Conservation (phyloP, 352 stramenopile species). For the Phytopythium ostracodes region DNA sequence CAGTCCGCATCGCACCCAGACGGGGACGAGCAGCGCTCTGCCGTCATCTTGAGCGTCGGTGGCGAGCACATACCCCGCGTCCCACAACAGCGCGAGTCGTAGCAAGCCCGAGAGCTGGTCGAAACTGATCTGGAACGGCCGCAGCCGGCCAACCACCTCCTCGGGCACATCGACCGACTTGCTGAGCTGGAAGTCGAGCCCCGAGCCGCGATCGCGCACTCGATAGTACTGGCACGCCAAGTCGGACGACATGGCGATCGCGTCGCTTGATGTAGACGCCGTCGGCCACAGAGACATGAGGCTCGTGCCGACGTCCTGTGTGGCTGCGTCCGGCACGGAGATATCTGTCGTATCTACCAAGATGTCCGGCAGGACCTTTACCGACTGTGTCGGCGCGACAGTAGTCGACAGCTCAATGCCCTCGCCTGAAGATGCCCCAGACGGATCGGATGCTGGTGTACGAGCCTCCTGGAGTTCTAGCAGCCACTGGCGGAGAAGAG, state of each 20-base stretch:
- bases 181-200: not conserved
- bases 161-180: slow-evolving; percentile 13
- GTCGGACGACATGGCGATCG: slow-evolving; percentile 1
- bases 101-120: slow-evolving; percentile 18
- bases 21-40: slow-evolving; percentile 12
- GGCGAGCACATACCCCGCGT: slow-evolving; percentile 9
- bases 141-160: slow-evolving; percentile 17
- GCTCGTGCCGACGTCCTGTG: not conserved
- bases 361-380: not conserved
- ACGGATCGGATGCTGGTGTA: not conserved
- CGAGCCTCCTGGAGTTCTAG: not conserved
- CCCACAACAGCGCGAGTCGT: slow-evolving; percentile 25
- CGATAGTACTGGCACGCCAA: slow-evolving; percentile 3
- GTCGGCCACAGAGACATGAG: not conserved
- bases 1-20: slow-evolving; percentile 24
- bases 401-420: not conserved
- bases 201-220: not conserved
- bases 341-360: not conserved
- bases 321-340: not conserved
- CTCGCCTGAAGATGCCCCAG: not conserved
- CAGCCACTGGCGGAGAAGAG: not conserved
- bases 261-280: not conserved
- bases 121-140: slow-evolving; percentile 18
- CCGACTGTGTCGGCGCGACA: not conserved
- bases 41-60: slow-evolving; percentile 5